Evolutionary conservation across 192 early-diverging fungal genomes (phyloP).

Genomic region (Mortierella alpina): DNA sequence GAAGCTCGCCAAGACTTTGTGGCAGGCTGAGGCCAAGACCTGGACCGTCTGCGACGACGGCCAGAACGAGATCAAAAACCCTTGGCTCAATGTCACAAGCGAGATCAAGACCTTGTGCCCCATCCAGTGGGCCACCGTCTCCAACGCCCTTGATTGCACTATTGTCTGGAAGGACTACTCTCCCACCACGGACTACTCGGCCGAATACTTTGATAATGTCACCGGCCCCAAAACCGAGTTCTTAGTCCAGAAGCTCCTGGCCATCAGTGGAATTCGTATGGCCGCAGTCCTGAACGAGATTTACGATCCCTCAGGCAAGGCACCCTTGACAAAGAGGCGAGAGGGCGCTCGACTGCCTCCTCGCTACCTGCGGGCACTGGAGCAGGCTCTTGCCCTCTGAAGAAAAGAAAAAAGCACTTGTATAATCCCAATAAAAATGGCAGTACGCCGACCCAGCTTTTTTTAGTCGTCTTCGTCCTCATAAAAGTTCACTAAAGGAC

Average conservation of each 20-base stretch:
- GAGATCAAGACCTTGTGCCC: slow-evolving; percentile 48
- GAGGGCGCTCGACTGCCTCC: neutral
- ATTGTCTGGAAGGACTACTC: slow-evolving; percentile 52
- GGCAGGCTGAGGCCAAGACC: slow-evolving; percentile 16
- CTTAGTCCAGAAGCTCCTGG: slow-evolving; percentile 52
- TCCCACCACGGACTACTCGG: slow-evolving; percentile 44
- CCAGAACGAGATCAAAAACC: slow-evolving; percentile 11
- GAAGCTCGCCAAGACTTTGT: slow-evolving; percentile 18
- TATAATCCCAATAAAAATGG: neutral
- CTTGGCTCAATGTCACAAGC: slow-evolving; percentile 25
- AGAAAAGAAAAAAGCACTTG: neutral
- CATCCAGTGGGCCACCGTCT: slow-evolving; percentile 42
- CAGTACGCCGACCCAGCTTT: neutral
- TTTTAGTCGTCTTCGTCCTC: slow-evolving; percentile 20
- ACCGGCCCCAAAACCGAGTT: slow-evolving; percentile 7
- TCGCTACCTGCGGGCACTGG: neutral
- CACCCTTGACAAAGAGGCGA: slow-evolving; percentile 6
- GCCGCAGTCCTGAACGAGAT: slow-evolving; percentile 56
- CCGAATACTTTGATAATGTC: slow-evolving; percentile 45
- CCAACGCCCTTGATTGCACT: slow-evolving; percentile 55
- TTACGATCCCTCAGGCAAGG: slow-evolving; percentile 20
- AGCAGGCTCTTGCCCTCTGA: neutral
- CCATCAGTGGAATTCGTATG: slow-evolving; percentile 54
- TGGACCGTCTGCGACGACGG: slow-evolving; percentile 35
- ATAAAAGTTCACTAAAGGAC: slow-evolving; percentile 29